Conservation (phyloP, 148 eudicot genomes). For the Fagopyrum homotropicum region DNA sequence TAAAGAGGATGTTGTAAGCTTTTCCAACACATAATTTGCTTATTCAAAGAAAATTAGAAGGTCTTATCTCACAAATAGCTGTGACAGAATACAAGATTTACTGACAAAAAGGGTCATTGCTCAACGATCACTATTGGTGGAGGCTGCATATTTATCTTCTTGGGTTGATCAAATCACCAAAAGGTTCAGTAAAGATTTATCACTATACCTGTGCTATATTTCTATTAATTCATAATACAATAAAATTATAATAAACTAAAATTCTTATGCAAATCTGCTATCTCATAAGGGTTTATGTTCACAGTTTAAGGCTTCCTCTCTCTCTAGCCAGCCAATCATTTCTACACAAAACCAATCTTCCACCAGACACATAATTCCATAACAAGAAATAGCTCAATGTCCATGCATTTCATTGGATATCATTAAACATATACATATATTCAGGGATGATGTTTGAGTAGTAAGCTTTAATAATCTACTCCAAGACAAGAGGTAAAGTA, state of each 20-base stretch:
- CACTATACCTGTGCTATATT: neutral
- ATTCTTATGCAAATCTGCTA: neutral
- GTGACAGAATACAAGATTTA: too few relatives aligned
- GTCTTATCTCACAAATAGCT: too few relatives aligned
- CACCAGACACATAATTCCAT: neutral
- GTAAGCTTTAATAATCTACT: neutral
- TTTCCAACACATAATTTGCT: too few relatives aligned
- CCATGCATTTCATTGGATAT: neutral
- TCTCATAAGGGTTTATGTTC: neutral
- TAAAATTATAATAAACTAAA: neutral
- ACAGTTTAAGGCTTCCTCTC: neutral
- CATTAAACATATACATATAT: neutral
- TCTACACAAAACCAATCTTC: neutral
- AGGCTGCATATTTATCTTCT: neutral
- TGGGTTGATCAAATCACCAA: neutral
- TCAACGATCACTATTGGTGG: neutral
- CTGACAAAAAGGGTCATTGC: neutral
- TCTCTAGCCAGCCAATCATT: neutral
- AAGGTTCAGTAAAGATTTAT: neutral
- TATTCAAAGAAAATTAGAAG: too few relatives aligned
- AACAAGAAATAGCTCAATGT: neutral
- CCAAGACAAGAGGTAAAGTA: neutral
- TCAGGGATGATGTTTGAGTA: neutral
- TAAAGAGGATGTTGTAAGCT: too few relatives aligned
- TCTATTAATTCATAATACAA: neutral